A percentile compares a stretch with the other conserved stretches of the same genome.
phyloP scores from a whole-genome alignment of 192 early-diverging fungal species.

The Oehlia diaphana region DNA sequence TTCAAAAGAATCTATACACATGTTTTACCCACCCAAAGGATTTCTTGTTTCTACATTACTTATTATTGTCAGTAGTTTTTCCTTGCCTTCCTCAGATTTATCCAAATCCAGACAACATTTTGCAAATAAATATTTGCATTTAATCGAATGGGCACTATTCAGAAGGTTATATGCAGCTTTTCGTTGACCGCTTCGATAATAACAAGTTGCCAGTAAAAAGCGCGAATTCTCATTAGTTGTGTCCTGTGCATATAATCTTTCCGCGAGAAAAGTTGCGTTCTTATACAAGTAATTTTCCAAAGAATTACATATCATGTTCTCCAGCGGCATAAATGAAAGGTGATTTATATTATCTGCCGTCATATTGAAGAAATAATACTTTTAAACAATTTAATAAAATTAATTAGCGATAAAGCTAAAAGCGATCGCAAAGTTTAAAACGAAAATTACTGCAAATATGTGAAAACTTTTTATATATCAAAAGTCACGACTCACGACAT shows the following conservation, averaged over 20 bases:
- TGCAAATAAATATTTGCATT: slow-evolving; percentile 41
- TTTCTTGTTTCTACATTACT: not conserved
- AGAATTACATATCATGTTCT: slow-evolving; percentile 39
- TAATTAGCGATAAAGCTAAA: not conserved
- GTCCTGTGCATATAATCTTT: slow-evolving; percentile 38
- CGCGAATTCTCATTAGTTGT: slow-evolving; percentile 27
- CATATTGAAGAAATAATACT: not conserved
- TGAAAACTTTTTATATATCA: too few relatives aligned
- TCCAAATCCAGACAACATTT: slow-evolving; percentile 47
- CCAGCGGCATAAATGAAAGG: slow-evolving; percentile 21
- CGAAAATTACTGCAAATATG: too few relatives aligned
- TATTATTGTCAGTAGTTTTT: slow-evolving; percentile 25
- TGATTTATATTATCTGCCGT: not conserved
- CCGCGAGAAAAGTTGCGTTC: slow-evolving; percentile 44
- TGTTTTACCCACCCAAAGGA: slow-evolving; percentile 27
- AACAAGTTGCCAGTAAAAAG: slow-evolving; percentile 41
- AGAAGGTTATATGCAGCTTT: slow-evolving; percentile 37
- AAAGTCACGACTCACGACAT: too few relatives aligned
- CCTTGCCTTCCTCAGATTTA: slow-evolving; percentile 35
- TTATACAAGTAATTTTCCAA: slow-evolving; percentile 43
- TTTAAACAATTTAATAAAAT: too few relatives aligned
- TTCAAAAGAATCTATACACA: slow-evolving; percentile 11
- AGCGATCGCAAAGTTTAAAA: not conserved
- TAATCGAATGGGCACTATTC: slow-evolving; percentile 31
- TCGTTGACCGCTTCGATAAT: slow-evolving; percentile 37